A percentile compares a stretch with the other conserved stretches of the same genome.
Evolutionary conservation across 2,329 filamentous ascomycete genomes (phyloP).

Genomic region (Proliferodiscus dingleyae): DNA sequence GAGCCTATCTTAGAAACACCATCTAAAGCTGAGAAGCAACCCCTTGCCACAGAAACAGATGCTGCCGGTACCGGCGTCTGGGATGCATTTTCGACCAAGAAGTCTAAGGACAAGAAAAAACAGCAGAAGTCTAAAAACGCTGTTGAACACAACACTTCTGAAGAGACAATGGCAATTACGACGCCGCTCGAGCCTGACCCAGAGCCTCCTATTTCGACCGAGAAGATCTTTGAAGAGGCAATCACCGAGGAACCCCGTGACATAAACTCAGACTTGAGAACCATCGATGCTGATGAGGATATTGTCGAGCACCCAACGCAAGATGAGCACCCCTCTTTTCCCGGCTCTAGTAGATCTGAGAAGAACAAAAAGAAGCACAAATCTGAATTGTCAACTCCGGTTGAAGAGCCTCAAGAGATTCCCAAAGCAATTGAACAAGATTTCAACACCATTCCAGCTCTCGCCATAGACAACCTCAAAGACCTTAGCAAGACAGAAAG

Average conservation of each 20-base stretch:
- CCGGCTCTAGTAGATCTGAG: slow-evolving; percentile 29
- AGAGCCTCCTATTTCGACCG: neutral
- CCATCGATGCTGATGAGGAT: neutral
- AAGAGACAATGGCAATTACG: slow-evolving; percentile 5
- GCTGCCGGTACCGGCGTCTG: slow-evolving; percentile 7
- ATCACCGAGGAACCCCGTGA: neutral
- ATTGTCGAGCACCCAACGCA: neutral
- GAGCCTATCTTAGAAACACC: neutral
- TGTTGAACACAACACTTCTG: neutral
- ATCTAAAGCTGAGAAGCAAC: neutral
- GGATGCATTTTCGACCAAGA: slow-evolving; percentile 6
- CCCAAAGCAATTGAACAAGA: no score
- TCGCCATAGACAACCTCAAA: neutral
- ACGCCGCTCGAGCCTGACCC: neutral
- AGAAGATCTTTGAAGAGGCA: neutral
- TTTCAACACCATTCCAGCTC: no score
- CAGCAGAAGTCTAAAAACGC: neutral
- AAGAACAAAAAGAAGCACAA: slow-evolving; percentile 27
- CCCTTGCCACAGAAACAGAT: slow-evolving; percentile 1
- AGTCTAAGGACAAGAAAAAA: neutral
- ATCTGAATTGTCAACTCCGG: neutral
- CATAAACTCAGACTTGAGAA: neutral
- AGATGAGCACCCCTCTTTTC: neutral
- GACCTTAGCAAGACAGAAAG: neutral
- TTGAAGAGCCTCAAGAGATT: neutral